These are phyloP conservation scores for Tolypocladium nubicola DNA, from an alignment of 2,329 filamentous ascomycete species.

Conservation along the genomic window DNA sequence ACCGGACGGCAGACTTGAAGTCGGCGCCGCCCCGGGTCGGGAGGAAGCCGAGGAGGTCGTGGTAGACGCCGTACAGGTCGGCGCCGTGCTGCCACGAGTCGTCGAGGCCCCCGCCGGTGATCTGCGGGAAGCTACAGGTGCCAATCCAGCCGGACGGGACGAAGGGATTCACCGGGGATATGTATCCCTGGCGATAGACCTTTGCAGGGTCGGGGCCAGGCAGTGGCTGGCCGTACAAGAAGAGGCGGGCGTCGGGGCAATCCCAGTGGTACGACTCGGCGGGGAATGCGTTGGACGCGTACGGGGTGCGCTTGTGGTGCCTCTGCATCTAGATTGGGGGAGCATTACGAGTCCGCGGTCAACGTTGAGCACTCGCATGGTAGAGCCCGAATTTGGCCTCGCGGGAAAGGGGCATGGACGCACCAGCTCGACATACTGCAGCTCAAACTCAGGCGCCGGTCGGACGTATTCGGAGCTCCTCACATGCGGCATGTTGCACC, in stretches of 20 bases:
- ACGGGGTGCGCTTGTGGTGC: slow-evolving; percentile 78
- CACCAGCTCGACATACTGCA: slow-evolving; percentile 69
- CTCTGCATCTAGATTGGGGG: slow-evolving; percentile 51
- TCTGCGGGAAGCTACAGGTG: slow-evolving; percentile 72
- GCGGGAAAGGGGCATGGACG: slow-evolving; percentile 10
- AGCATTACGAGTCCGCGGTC: not conserved
- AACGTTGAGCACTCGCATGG: not conserved
- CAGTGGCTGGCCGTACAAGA: slow-evolving; percentile 55
- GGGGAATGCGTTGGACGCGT: slow-evolving; percentile 67
- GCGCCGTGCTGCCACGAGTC: slow-evolving; percentile 67
- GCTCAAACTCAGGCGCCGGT: slow-evolving; percentile 42
- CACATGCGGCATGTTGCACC: slow-evolving; percentile 85
- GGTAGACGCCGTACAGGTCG: slow-evolving; percentile 71
- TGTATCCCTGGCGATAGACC: slow-evolving; percentile 57
- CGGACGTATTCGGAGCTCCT: slow-evolving; percentile 52
- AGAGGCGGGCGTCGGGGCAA: slow-evolving; percentile 60
- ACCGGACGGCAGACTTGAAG: slow-evolving; percentile 38
- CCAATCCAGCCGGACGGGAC: slow-evolving; percentile 56
- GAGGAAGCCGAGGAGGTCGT: slow-evolving; percentile 56
- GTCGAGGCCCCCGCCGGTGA: slow-evolving; percentile 59
- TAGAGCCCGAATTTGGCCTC: not conserved
- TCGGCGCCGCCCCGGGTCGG: slow-evolving; percentile 36
- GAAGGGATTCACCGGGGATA: slow-evolving; percentile 56
- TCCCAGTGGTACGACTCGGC: slow-evolving; percentile 62
- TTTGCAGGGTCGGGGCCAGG: slow-evolving; percentile 35